Percentiles rank a stretch among this genome's conserved stretches.
These are phyloP conservation scores for Skeletonema potamos DNA, from an alignment of 108 stramenopile genomes.

Conservation along the genomic window DNA sequence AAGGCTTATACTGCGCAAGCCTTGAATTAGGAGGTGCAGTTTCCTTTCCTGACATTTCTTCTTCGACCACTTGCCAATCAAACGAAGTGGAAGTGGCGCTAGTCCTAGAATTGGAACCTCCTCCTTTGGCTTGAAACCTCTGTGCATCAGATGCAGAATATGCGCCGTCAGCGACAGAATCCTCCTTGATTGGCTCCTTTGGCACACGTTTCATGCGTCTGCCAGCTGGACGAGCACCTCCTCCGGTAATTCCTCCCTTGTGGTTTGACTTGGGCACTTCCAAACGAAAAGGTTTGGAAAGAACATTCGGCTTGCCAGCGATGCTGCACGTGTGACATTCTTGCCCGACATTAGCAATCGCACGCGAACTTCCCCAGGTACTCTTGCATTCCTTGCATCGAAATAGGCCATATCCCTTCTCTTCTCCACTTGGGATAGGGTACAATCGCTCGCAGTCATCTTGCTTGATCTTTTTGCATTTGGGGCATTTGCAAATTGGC, in stretches of 20 bases:
- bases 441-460: conserved; percentile 26
- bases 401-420: conserved; percentile 42
- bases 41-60: background rate
- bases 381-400: conserved; percentile 20
- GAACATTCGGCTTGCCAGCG: conserved; percentile 18
- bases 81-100: background rate
- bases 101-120: background rate
- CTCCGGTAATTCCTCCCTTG: conserved; percentile 28
- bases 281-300: conserved; percentile 31
- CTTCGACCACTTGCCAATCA: conserved; percentile 13
- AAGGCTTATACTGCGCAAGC: background rate
- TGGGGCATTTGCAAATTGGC: conserved; percentile 43
- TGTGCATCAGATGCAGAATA: conserved; percentile 18
- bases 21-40: background rate
- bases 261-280: conserved; percentile 26
- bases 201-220: conserved; percentile 38
- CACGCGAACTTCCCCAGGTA: conserved; percentile 36
- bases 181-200: conserved; percentile 29
- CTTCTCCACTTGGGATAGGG: conserved; percentile 34
- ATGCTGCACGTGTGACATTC: conserved; percentile 15
- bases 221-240: conserved; percentile 30
- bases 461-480: conserved; percentile 32
- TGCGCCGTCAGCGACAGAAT: background rate
- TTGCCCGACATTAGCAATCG: conserved; percentile 36
- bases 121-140: conserved; percentile 18